Conservation (phyloP, 306 rosid species). For the Cercis canadensis region DNA sequence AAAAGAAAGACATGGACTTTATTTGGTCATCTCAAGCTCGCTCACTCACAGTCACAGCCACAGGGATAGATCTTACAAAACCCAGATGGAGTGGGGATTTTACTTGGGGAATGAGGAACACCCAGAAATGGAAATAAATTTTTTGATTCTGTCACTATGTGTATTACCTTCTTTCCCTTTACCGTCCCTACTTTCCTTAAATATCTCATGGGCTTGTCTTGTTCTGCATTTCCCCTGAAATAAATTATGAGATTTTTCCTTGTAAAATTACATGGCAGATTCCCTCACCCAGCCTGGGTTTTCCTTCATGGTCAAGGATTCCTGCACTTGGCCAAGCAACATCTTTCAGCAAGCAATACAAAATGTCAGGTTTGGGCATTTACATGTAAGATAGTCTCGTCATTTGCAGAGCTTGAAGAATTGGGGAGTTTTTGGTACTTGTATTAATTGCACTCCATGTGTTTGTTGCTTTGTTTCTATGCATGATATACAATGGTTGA, state of each 20-base stretch:
- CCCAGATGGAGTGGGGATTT: constrained; percentile 44
- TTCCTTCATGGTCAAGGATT: constrained; percentile 65
- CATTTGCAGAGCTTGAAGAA: constrained; percentile 17
- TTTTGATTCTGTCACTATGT: constrained; percentile 24
- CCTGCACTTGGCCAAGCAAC: constrained; percentile 59
- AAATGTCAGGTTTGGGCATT: constrained; percentile 53
- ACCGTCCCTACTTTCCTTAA: constrained; percentile 42
- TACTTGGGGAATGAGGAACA: constrained; percentile 55
- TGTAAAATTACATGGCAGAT: constrained; percentile 44
- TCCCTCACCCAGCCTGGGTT: constrained; percentile 35
- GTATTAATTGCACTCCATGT: constrained; percentile 38
- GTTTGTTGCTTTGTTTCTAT: not conserved
- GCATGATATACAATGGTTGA: no score
- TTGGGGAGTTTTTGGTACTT: no score
- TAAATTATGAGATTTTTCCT: constrained; percentile 35
- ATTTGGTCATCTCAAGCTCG: constrained; percentile 40
- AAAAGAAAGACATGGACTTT: constrained; percentile 47
- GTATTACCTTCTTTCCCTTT: constrained; percentile 13
- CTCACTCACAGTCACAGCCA: not conserved
- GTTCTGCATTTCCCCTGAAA: constrained; percentile 33
- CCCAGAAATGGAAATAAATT: constrained; percentile 47
- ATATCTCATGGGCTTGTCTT: constrained; percentile 47
- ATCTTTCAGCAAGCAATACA: constrained; percentile 40
- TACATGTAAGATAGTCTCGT: constrained; percentile 21
- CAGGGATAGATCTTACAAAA: constrained; percentile 43